Evolutionary conservation across 768 basidiomycete species (phyloP), one percentile per base, ranked within the genome.

Genomic region (Gelatoporia subvermispora): DNA sequence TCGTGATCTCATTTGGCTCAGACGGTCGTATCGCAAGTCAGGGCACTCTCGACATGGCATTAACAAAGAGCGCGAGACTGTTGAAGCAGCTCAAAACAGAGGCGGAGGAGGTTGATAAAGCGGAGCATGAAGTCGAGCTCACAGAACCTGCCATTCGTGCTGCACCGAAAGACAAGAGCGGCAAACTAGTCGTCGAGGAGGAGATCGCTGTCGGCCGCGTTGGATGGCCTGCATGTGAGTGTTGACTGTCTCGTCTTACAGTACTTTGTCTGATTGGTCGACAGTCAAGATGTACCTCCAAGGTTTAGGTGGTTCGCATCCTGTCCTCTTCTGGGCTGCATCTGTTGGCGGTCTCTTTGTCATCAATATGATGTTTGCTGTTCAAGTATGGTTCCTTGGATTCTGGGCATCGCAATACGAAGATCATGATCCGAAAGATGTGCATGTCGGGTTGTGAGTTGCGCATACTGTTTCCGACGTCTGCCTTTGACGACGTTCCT

Each of bases 161-260:
- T 0, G 50, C 59, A 3, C 25, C 45, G 8, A 41, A 42, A 17
- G 59, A 61, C 45, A 54, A 58, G 35, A 72, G 72, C 40, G 81
- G 82, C 3, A 82, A 84, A 57, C 69, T 86, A n/a, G 75, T 85
- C 41, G 64, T 82, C 8, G 76, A 74, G 0, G 85, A 87, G 59
- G 85, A 87, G 57, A 72, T 84, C 40, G 74, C 69, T 3, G 70
- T 74, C 45, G 83, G 84, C 0, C 78, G 77, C 50, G 74, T 85
- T 24, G 75, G 76, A 40, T 78, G 76, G 69, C 53, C 57, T 3
- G 67, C 73, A 20, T 56, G 70, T 66, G 49, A 54, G 69, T 61
- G 16, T 31, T 18, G 4, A 17, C 4, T 21, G 3, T 15, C 28
- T 34, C 28, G 22, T 37, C 20, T 13, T 9, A 20, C 18, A 36